phyloP scores from a whole-genome alignment of 1,284 basidiomycete genomes.

The Malassezia pachydermatis region DNA sequence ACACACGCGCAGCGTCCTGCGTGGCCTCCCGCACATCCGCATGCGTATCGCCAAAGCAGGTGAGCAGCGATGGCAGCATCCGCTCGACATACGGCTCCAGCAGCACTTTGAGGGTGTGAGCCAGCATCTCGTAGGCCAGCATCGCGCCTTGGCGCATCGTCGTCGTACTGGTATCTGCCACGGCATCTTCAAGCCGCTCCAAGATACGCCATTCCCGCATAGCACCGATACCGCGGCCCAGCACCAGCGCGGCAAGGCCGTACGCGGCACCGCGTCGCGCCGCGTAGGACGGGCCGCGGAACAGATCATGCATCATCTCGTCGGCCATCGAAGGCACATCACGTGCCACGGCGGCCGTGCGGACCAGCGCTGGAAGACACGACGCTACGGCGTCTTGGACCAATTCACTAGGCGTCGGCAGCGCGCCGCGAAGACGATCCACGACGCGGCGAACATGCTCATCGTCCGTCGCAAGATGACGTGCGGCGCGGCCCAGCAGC shows the following conservation, averaged over 20 bases:
- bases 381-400: constrained; percentile 95
- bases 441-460: constrained; percentile 56
- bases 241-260: constrained; percentile 82
- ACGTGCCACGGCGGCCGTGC: constrained; percentile 54
- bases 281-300: constrained; percentile 64
- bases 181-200: constrained; percentile 61
- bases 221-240: constrained; percentile 72
- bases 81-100: constrained; percentile 89
- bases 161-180: constrained; percentile 79
- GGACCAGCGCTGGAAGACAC: constrained; percentile 70
- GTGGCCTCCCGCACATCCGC: constrained; percentile 88
- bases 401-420: constrained; percentile 89
- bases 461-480: constrained; percentile 64
- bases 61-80: constrained; percentile 73
- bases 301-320: constrained; percentile 60
- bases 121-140: constrained; percentile 79
- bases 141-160: constrained; percentile 85
- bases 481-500: constrained; percentile 81
- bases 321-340: constrained; percentile 55
- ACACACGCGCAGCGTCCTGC: constrained; percentile 79
- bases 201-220: constrained; percentile 78
- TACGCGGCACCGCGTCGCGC: constrained; percentile 87
- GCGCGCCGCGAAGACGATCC: constrained; percentile 75
- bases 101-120: constrained; percentile 70
- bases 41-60: constrained; percentile 78